Evolutionary conservation across 2,329 filamentous ascomycete species (phyloP).

Genomic region (Aspergillus amoenus): DNA sequence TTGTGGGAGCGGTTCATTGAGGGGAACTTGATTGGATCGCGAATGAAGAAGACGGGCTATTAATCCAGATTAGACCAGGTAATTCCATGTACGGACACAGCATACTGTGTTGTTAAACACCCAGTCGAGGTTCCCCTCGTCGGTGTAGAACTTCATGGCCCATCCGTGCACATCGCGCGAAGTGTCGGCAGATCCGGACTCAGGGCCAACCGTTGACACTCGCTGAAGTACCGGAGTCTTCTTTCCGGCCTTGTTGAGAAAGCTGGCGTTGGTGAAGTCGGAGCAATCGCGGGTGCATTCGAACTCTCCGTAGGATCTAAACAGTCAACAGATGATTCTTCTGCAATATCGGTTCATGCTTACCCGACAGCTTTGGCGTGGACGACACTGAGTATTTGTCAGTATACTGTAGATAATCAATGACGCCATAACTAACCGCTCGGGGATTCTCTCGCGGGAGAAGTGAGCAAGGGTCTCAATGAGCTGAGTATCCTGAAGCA

Average conservation of each 20-base stretch:
- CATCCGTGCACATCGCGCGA: conserved; percentile 52
- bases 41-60: conserved; percentile 66
- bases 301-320: conserved; percentile 56
- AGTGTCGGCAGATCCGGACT: conserved; percentile 40
- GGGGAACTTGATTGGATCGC: conserved; percentile 69
- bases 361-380: conserved; percentile 59
- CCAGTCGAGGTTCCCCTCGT: conserved; percentile 48
- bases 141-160: conserved; percentile 53
- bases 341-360: not conserved
- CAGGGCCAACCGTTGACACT: conserved; percentile 35
- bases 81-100: not conserved
- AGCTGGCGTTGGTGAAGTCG: conserved; percentile 56
- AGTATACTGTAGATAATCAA: not conserved
- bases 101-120: conserved; percentile 25
- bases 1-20: conserved; percentile 29
- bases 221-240: conserved; percentile 48
- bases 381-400: conserved; percentile 44
- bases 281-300: conserved; percentile 61
- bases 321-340: not conserved
- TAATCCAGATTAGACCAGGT: not conserved
- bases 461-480: conserved; percentile 63
- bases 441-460: conserved; percentile 61
- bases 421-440: conserved; percentile 38
- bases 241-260: conserved; percentile 56
- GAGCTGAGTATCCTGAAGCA: conserved; percentile 60